Conservation (phyloP, 2,329 filamentous ascomycete genomes). For the Blastomyces emzantsi region DNA sequence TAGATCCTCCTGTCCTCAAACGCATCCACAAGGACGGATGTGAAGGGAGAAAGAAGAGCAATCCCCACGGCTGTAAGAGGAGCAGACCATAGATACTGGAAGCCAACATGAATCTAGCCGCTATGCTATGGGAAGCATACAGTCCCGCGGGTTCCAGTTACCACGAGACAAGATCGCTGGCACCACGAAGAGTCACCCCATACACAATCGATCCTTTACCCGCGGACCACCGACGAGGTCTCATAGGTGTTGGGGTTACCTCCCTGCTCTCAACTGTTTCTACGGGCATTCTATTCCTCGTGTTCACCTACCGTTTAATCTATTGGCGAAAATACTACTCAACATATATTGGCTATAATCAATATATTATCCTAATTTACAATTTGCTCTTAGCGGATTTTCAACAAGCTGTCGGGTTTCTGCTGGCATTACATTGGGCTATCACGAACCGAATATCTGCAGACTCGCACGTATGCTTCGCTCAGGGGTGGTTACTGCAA, state of each 20-base stretch:
- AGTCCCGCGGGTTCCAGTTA: background rate
- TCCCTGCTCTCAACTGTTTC: slow-evolving; percentile 41
- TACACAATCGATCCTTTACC: slow-evolving; percentile 29
- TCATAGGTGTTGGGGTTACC: slow-evolving; percentile 41
- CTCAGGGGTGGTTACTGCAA: slow-evolving; percentile 45
- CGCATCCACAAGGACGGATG: background rate
- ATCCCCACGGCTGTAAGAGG: background rate
- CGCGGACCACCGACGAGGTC: slow-evolving; percentile 29
- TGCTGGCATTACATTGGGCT: slow-evolving; percentile 43
- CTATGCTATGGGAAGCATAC: background rate
- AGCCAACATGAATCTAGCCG: slow-evolving; percentile 1
- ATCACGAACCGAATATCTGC: slow-evolving; percentile 36
- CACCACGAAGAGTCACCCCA: slow-evolving; percentile 9
- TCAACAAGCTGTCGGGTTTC: slow-evolving; percentile 44
- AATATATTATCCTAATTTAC: slow-evolving; percentile 47
- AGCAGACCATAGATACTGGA: background rate
- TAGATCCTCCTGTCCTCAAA: background rate
- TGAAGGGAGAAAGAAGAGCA: slow-evolving; percentile 1
- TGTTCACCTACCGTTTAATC: slow-evolving; percentile 45
- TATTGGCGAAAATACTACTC: slow-evolving; percentile 42
- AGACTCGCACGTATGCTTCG: slow-evolving; percentile 39
- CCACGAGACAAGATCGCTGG: background rate
- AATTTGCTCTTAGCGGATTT: slow-evolving; percentile 46
- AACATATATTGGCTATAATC: slow-evolving; percentile 46
- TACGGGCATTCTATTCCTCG: slow-evolving; percentile 36